Evolutionary conservation across 1,139 yeast species (phyloP), one percentile per base, ranked within the genome.

Genomic region (Keqinozyma sinolaborantium): DNA sequence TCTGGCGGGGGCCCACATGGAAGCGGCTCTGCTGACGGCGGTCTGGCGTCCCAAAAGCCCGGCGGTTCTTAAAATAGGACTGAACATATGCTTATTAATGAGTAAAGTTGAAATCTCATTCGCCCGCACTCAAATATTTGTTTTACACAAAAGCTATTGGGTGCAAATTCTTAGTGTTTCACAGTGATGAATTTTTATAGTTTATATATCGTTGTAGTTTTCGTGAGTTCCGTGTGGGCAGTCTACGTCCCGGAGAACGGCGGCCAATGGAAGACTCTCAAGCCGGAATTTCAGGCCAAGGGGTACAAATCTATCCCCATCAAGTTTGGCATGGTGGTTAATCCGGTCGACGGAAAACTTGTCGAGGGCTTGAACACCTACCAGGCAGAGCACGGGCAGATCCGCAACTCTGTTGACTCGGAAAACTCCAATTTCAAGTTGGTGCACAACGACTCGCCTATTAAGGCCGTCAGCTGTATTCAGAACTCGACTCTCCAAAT

Each of bases 311-410:
- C 60, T 6, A 47, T 61, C 25, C 64, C 62, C 2, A 63, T 56
- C 33, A 37, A 45, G 5, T 62, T 64, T 44, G 70, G 70, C 2
- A 43, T 64, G 29, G 60, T 58, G 19, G 68, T 61, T n/a, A 52
- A 49, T 27, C 58, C 59, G 2, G 48, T 44, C 5, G 46, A 47
- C 30, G 50, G 45, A 15, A 45, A 43, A 7, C 51, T 4, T 49
- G 11, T 19, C 9, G 36, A 16, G 39, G 31, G 21, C 3, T 20
- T 31, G 10, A 32, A 38, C 25, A 32, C 39, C 7, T 25, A 23
- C 24, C 68, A 61, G 38, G 53, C 56, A 29, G 35, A 37, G 9
- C 67, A 57, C 32, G 67, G 66, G 3, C 65, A 61, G 42, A 51
- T 60, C 11, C 48, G 43, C 29, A 30, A 34, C 21, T 38, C 38